Conservation (phyloP, 148 eudicot species). For the Spergularia marina region DNA sequence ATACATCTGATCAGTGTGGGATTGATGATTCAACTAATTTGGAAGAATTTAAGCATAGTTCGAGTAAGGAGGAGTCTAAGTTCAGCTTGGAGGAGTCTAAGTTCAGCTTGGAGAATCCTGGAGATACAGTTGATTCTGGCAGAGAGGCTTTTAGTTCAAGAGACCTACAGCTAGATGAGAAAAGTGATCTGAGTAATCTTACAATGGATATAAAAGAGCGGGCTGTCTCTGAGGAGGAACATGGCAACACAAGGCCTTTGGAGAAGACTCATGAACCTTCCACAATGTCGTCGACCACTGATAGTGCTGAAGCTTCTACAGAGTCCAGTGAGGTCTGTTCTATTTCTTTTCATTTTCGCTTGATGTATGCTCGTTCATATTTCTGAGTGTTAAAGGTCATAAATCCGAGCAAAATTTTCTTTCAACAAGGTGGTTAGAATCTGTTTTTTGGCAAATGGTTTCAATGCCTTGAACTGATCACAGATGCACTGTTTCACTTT, state of each 20-base stretch:
- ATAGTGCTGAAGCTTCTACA: not conserved
- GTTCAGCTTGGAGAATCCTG: conserved; percentile 9
- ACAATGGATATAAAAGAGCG: conserved; percentile 24
- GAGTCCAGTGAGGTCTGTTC: conserved; percentile 14
- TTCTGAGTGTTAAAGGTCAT: too few relatives aligned
- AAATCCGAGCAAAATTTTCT: too few relatives aligned
- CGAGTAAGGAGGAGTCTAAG: conserved; percentile 16
- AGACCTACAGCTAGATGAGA: conserved; percentile 18
- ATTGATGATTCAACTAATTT: conserved; percentile 18
- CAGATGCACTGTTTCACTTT: not conserved
- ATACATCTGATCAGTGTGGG: conserved; percentile 25
- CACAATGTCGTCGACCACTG: conserved; percentile 7
- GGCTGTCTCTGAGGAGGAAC: conserved; percentile 26
- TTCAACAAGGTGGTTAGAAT: too few relatives aligned
- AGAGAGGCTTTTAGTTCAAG: conserved; percentile 5
- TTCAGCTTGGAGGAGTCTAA: conserved; percentile 8
- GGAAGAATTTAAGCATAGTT: conserved; percentile 21
- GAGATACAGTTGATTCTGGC: conserved; percentile 7
- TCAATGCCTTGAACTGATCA: not conserved
- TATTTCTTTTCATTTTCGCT: not conserved
- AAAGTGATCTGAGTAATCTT: conserved; percentile 24
- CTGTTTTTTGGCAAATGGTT: too few relatives aligned
- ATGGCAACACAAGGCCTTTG: not conserved
- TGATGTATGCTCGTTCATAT: not conserved
- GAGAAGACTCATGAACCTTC: conserved; percentile 11